Evolutionary conservation across 495 filamentous ascomycete genomes (phyloP).

Genomic region (Tuber brumale): DNA sequence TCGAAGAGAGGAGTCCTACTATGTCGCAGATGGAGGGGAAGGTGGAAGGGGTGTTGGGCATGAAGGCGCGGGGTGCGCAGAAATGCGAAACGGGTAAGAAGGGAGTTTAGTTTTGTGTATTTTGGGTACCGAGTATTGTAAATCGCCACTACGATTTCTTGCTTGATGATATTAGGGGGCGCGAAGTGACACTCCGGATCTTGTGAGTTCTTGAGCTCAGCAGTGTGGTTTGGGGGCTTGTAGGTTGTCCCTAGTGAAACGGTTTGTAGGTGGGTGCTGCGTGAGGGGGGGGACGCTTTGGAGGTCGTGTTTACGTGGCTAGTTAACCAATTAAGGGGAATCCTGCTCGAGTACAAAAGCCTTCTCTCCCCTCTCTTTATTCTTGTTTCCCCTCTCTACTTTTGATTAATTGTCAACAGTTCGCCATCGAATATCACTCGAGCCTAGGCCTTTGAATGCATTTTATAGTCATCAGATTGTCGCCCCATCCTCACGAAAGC

Average conservation of each 20-base stretch:
- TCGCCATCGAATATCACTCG: not conserved
- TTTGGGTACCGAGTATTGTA: not conserved
- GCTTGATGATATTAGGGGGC: not conserved
- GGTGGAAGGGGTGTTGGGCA: conserved; percentile 31
- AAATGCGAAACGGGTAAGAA: conserved; percentile 31
- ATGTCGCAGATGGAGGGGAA: conserved; percentile 26
- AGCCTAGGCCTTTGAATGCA: not conserved
- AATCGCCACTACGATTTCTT: not conserved
- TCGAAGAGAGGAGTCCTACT: conserved; percentile 23
- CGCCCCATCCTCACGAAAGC: not conserved
- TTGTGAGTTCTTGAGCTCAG: not conserved
- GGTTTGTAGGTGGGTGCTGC: no score
- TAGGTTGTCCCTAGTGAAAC: no score
- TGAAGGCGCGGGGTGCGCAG: conserved; percentile 30
- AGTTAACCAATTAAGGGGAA: not conserved
- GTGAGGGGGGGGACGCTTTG: not conserved
- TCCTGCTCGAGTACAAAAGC: not conserved
- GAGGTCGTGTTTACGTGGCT: not conserved
- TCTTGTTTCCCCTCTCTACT: not conserved
- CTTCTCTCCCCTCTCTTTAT: not conserved
- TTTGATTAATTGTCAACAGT: not conserved
- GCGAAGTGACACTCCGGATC: not conserved
- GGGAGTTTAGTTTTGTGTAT: not conserved
- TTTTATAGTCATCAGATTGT: not conserved
- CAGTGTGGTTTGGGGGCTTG: no score